Evolutionary conservation across 2,329 filamentous ascomycete species (phyloP).

Genomic region (Aureobasidium sp.): DNA sequence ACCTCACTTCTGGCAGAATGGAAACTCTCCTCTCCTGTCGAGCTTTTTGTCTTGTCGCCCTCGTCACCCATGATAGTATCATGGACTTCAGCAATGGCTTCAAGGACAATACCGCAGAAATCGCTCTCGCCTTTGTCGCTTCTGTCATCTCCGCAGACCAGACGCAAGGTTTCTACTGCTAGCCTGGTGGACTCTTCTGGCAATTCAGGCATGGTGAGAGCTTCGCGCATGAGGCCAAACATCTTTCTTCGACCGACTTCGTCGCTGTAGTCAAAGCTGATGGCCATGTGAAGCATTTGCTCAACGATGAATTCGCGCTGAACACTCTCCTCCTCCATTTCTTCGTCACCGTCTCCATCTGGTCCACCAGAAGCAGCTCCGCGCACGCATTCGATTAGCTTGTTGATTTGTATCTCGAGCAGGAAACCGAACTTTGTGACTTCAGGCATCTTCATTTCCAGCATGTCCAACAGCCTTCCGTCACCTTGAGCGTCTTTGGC

Average conservation of each 20-base stretch:
- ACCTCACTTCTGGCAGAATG: conserved; percentile 86
- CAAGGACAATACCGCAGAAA: conserved; percentile 77
- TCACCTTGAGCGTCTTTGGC: conserved; percentile 34
- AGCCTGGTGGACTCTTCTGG: conserved; percentile 91
- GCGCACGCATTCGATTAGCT: conserved; percentile 55
- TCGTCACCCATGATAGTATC: conserved; percentile 75
- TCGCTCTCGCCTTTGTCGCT: conserved; percentile 67
- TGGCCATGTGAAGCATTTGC: conserved; percentile 84
- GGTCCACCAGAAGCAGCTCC: conserved; percentile 37
- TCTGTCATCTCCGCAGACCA: conserved; percentile 68
- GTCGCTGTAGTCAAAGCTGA: conserved; percentile 93
- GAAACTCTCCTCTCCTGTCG: conserved; percentile 63
- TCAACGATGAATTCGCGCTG: conserved; percentile 95
- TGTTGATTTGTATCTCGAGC: conserved; percentile 69
- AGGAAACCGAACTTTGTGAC: conserved; percentile 86
- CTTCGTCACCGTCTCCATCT: conserved; percentile 49
- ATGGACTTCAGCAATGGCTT: conserved; percentile 93
- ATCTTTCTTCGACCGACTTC: conserved; percentile 93
- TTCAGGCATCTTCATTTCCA: conserved; percentile 93
- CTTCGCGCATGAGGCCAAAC: conserved; percentile 82
- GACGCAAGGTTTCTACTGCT: conserved; percentile 69
- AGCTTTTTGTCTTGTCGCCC: conserved; percentile 43
- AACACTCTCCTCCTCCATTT: conserved; percentile 70
- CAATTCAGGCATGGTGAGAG: conserved; percentile 74
- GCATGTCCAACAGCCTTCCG: conserved; percentile 62